Evolutionary conservation across 352 stramenopile species (phyloP).

Genomic region (Phytophthora cryptogea): DNA sequence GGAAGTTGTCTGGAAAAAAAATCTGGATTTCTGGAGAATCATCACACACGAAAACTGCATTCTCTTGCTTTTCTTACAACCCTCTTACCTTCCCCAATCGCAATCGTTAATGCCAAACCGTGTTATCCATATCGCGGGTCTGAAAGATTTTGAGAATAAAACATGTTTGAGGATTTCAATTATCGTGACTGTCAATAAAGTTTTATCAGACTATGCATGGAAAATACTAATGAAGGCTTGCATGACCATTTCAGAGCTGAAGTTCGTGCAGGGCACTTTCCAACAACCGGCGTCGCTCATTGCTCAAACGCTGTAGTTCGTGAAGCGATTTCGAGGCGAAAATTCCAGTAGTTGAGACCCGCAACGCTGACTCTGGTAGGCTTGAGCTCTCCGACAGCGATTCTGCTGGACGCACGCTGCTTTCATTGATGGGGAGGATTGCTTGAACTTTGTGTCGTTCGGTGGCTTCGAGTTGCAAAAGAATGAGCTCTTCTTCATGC

Average conservation of each 20-base stretch:
- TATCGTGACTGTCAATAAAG: too few species aligned
- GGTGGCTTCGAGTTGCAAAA: slow-evolving; percentile 16
- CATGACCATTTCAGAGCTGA: slow-evolving; percentile 11
- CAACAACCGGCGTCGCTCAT: slow-evolving; percentile 26
- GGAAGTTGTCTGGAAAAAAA: too few species aligned
- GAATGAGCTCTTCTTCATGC: slow-evolving; percentile 24
- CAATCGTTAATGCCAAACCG: too few species aligned
- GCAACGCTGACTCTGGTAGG: slow-evolving; percentile 1
- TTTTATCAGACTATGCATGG: too few species aligned
- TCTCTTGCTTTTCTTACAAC: too few species aligned
- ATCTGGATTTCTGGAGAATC: too few species aligned
- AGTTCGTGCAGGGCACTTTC: slow-evolving; percentile 34
- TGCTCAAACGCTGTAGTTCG: slow-evolving; percentile 26
- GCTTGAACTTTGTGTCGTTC: slow-evolving; percentile 7
- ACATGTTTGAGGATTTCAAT: too few species aligned
- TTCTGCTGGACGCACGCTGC: slow-evolving; percentile 21
- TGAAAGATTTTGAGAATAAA: too few species aligned
- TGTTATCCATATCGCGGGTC: too few species aligned
- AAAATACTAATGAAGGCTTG: slow-evolving; percentile 9
- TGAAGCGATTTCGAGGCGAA: slow-evolving; percentile 17
- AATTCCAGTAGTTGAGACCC: neutral
- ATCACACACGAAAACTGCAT: too few species aligned
- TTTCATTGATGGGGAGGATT: slow-evolving; percentile 1
- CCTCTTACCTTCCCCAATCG: too few species aligned
- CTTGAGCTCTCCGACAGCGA: slow-evolving; percentile 2